These are phyloP conservation scores for Ogataea pignaliae DNA, from an alignment of 805 yeast genomes.

Conservation along the genomic window DNA sequence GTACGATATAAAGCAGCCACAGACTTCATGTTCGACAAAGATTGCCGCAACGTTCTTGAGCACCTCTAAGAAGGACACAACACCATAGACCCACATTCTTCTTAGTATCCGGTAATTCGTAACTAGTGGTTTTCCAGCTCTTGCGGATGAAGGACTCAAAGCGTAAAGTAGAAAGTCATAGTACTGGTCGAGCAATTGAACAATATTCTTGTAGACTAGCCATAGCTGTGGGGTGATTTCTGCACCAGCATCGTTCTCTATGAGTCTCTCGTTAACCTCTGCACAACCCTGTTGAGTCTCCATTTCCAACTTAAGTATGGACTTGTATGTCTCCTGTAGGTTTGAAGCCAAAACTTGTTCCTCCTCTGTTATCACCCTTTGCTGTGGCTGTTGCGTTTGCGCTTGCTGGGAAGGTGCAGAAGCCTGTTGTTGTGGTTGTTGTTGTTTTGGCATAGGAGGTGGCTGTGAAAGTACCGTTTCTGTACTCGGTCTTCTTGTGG, in stretches of 20 bases:
- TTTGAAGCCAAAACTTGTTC: conserved; percentile 66
- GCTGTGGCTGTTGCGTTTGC: conserved; percentile 14
- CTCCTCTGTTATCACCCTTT: conserved; percentile 41
- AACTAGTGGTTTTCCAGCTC: conserved; percentile 73
- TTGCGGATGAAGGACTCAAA: conserved; percentile 58
- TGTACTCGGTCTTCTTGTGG: conserved; percentile 21
- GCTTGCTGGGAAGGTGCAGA: conserved; percentile 5
- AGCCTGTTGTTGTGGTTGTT: no score
- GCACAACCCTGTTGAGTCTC: conserved; percentile 67
- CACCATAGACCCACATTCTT: conserved; percentile 82
- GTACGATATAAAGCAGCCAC: conserved; percentile 68
- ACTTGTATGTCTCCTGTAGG: conserved; percentile 69
- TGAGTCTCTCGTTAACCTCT: conserved; percentile 49
- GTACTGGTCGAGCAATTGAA: conserved; percentile 63
- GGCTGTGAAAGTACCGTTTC: conserved; percentile 23
- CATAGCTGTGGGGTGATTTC: conserved; percentile 60
- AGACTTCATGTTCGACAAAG: conserved; percentile 69
- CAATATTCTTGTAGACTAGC: conserved; percentile 66
- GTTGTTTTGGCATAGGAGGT: conserved; percentile 11
- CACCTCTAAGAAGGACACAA: conserved; percentile 75
- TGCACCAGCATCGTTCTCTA: conserved; percentile 39
- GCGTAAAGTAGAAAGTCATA: conserved; percentile 70
- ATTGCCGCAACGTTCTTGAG: conserved; percentile 69
- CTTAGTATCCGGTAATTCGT: conserved; percentile 74
- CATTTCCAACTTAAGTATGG: conserved; percentile 62